Base-by-base conservation (phyloP, 805 yeast genomes). In the Barnettozyma vustinii region DNA sequence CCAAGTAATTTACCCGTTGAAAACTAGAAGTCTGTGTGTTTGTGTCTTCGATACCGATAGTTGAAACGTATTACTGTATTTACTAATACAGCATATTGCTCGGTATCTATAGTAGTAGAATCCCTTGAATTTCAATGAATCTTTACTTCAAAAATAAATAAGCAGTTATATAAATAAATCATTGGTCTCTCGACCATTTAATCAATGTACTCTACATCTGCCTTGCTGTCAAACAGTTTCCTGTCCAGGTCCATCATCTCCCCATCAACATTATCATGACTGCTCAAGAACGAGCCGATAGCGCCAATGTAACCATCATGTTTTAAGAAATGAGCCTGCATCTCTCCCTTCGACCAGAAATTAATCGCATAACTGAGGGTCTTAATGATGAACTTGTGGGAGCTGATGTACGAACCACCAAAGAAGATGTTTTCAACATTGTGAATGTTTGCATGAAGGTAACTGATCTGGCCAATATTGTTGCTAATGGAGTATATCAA, bases 271-370 rank as follows among this genome's bases (percentile, higher is more conserved):
- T 46, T 50, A 8, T 65, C 66, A 52, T 62, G 63, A 45, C 57
- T 60, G 32, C 61, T 81, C 60, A 91, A 72, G 56, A 91, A 91
- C 1, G 98, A 97, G 19, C 99, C 99, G 66, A 94, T 87, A 37
- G 96, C 87, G 5, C 99, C 99, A 50, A 94, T 73, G 63, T 91
- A 94, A 0, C 98, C 97, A 65, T 94, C 99, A 62, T 94, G 99
- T 50, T 96, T 81, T 54, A 94, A 73, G 66, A 94, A 94, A 66
- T 89, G 94, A n/a, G 96, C 96, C 56, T 81, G 78, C 76, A 90
- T 92, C 44, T 79, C 83, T 16, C 97, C 96, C 52, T 84, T 74
- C 7, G 96, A 87, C 99, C 99, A 94, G 72, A 92, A 94, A 57
- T 87, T 81, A 55, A 94, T 92, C 19, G 98, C 99, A 68, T 84